Conservation (phyloP, 2,329 filamentous ascomycete genomes). For the Podosphaera aphanis region DNA sequence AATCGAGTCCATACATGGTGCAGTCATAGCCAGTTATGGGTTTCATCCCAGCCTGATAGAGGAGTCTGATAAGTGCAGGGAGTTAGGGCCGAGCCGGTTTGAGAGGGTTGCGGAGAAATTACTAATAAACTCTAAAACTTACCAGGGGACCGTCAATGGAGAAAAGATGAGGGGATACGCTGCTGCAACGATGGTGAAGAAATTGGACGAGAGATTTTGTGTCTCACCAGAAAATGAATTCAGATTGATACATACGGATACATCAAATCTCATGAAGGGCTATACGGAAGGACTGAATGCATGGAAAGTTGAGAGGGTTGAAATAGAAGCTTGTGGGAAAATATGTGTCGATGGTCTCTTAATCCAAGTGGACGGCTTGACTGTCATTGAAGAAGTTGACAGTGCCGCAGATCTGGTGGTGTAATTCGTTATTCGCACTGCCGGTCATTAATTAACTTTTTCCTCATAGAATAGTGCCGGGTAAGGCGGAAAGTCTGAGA, state of each 20-base stretch:
- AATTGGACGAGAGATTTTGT: neutral
- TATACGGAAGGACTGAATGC: neutral
- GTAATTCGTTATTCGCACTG: neutral
- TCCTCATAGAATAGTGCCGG: neutral
- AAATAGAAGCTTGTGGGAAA: neutral
- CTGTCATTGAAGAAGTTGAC: neutral
- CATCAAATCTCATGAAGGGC: neutral
- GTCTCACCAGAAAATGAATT: neutral
- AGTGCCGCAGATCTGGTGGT: neutral
- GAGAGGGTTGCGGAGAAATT: conserved; percentile 62
- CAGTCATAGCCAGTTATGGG: conserved; percentile 74
- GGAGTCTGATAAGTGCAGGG: conserved; percentile 71
- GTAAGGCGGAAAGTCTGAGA: neutral
- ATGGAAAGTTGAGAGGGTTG: neutral
- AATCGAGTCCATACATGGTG: conserved; percentile 32
- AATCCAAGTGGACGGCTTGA: neutral
- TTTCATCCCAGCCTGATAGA: conserved; percentile 75
- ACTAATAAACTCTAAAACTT: conserved; percentile 34
- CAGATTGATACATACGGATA: conserved; percentile 1
- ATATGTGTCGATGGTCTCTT: neutral
- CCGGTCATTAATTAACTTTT: too few species aligned
- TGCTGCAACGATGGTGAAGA: conserved; percentile 1
- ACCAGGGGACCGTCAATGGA: conserved; percentile 25
- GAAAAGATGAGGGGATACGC: conserved; percentile 1
- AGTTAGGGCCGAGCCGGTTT: conserved; percentile 56